phyloP scores from a whole-genome alignment of 257 asterid genomes.

The Ophiorrhiza pumila region DNA sequence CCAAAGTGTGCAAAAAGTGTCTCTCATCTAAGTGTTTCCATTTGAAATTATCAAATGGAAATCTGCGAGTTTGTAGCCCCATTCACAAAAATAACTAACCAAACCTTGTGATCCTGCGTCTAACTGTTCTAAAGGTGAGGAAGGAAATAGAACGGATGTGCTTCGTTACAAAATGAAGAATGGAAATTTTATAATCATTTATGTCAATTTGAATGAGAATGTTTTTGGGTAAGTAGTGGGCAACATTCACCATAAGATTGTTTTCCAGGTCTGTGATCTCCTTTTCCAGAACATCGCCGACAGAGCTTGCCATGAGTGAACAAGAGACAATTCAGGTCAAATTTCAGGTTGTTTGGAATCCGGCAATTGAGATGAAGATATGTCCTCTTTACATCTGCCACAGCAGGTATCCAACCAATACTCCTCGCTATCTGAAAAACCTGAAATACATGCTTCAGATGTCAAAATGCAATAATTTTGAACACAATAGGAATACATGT shows the following conservation, averaged over 20 bases:
- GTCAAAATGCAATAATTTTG: conserved; percentile 7
- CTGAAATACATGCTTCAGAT: conserved; percentile 31
- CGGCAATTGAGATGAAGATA: conserved; percentile 68
- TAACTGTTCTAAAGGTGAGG: no score
- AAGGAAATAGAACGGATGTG: background rate
- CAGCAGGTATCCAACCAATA: conserved; percentile 65
- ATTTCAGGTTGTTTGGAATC: conserved; percentile 70
- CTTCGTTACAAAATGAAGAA: background rate
- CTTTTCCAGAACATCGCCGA: conserved; percentile 54
- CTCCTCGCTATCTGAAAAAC: conserved; percentile 75
- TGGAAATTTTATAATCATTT: background rate
- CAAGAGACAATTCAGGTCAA: conserved; percentile 81
- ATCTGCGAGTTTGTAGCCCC: no score
- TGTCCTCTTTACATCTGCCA: conserved; percentile 56
- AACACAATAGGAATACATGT: background rate
- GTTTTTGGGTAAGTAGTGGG: conserved; percentile 43
- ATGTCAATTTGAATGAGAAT: conserved; percentile 21
- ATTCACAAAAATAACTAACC: no score
- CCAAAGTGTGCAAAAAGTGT: no score
- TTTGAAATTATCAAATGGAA: no score
- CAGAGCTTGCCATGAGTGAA: conserved; percentile 85
- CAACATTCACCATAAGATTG: conserved; percentile 36
- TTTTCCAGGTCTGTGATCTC: conserved; percentile 28
- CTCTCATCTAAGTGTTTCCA: no score
- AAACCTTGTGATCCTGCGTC: no score